Conservation (phyloP, 2,329 filamentous ascomycete species). For the Arthroderma sp. region DNA sequence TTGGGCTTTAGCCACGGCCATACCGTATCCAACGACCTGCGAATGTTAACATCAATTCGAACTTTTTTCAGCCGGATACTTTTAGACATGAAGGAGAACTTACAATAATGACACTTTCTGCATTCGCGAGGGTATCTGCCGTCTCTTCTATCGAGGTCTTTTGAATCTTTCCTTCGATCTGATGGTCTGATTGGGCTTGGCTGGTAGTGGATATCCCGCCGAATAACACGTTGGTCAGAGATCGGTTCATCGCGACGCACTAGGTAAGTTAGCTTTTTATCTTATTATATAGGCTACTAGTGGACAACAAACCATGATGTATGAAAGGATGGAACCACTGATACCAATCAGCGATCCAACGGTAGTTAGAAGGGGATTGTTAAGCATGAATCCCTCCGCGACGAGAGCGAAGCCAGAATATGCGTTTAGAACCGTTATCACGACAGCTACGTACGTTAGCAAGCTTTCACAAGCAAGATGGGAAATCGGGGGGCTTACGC, state of each 20-base stretch:
- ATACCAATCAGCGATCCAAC: slow-evolving; percentile 81
- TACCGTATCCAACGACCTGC: slow-evolving; percentile 69
- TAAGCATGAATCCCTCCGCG: slow-evolving; percentile 82
- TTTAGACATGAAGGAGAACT: no score
- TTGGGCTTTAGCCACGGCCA: slow-evolving; percentile 89
- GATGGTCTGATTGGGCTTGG: slow-evolving; percentile 53
- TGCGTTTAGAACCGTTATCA: slow-evolving; percentile 80
- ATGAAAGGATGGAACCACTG: slow-evolving; percentile 76
- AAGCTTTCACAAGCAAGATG: neutral
- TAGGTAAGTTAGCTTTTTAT: slow-evolving; percentile 13
- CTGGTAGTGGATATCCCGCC: slow-evolving; percentile 61
- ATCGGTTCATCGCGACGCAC: slow-evolving; percentile 85
- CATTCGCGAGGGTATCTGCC: slow-evolving; percentile 59
- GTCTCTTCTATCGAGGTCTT: slow-evolving; percentile 71
- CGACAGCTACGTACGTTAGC: slow-evolving; percentile 45
- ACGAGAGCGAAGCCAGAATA: slow-evolving; percentile 86
- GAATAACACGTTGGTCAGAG: slow-evolving; percentile 78
- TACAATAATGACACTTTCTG: slow-evolving; percentile 74
- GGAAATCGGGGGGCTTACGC: slow-evolving; percentile 39
- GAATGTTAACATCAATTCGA: neutral
- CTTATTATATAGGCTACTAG: neutral
- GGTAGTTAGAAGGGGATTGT: slow-evolving; percentile 72
- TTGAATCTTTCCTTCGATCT: slow-evolving; percentile 68
- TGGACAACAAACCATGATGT: slow-evolving; percentile 46
- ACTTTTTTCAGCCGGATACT: no score